Conservation (phyloP, 441 rosid species). For the Erodium moschatum region DNA sequence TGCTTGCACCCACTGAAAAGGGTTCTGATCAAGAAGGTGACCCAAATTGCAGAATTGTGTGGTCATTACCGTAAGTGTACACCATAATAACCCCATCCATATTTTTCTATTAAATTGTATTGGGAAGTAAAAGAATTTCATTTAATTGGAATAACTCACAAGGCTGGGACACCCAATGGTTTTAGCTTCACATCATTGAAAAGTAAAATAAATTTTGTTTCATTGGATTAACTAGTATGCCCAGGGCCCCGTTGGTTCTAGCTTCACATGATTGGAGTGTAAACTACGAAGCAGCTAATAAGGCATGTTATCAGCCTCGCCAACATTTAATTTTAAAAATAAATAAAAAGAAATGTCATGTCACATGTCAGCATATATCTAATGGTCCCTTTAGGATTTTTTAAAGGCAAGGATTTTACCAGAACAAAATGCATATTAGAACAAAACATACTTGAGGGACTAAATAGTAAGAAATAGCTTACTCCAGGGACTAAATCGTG, state of each 20-base stretch:
- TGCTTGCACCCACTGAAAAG: constrained; percentile 46
- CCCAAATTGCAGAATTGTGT: constrained; percentile 50
- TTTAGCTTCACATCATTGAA: not conserved
- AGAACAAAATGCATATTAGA: no score
- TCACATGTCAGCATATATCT: not conserved
- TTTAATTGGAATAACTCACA: not conserved
- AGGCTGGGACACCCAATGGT: not conserved
- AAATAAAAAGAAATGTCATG: not conserved
- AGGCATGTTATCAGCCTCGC: not conserved
- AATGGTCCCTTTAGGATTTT: not conserved
- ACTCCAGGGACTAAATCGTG: not conserved
- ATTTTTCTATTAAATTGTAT: constrained; percentile 3
- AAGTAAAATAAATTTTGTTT: not conserved
- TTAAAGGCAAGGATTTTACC: no score
- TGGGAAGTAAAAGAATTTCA: not conserved
- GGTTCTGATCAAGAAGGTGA: constrained; percentile 16
- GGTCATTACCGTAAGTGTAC: constrained; percentile 70
- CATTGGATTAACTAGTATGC: not conserved
- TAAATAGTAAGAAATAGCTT: not conserved
- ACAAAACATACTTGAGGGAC: not conserved
- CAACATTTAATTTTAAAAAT: not conserved
- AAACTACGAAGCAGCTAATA: no score
- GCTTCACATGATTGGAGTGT: not conserved
- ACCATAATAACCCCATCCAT: constrained; percentile 15
- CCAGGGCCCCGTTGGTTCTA: no score